These are phyloP conservation scores for Aspergillus sclerotioniger DNA, from an alignment of 495 filamentous ascomycete genomes.

Conservation along the genomic window DNA sequence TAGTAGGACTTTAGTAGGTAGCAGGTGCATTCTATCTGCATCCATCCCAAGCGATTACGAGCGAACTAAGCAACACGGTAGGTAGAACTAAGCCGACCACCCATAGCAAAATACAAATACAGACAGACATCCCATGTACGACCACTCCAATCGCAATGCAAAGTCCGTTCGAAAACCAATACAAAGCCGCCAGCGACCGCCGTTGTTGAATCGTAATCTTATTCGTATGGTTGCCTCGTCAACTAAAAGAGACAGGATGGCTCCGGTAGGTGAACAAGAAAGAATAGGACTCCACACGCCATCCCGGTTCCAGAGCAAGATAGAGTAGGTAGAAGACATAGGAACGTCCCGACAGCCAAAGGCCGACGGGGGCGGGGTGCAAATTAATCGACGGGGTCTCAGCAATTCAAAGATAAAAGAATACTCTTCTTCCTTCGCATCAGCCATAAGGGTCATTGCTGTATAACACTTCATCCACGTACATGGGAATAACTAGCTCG, in stretches of 20 bases:
- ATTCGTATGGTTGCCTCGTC: constrained; percentile 30
- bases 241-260: constrained; percentile 24
- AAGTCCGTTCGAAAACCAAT: not conserved
- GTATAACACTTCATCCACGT: constrained; percentile 37
- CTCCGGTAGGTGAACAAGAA: constrained; percentile 26
- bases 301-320: constrained; percentile 25
- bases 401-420: constrained; percentile 16
- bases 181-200: too few species aligned
- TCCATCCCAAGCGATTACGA: too few species aligned
- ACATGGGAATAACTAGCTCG: constrained; percentile 40
- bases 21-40: too few species aligned
- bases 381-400: too few species aligned
- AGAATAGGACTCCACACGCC: constrained; percentile 31
- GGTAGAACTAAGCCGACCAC: not conserved
- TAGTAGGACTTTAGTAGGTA: too few species aligned
- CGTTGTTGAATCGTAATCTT: constrained; percentile 23
- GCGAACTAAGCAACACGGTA: not conserved
- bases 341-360: constrained; percentile 15
- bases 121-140: not conserved
- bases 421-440: constrained; percentile 36
- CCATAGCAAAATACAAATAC: not conserved
- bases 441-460: constrained; percentile 42
- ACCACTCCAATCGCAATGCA: not conserved
- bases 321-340: constrained; percentile 20
- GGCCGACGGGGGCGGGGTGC: constrained; percentile 1